Base-by-base conservation (phyloP, 306 rosid genomes). In the Canavalia gladiata region DNA sequence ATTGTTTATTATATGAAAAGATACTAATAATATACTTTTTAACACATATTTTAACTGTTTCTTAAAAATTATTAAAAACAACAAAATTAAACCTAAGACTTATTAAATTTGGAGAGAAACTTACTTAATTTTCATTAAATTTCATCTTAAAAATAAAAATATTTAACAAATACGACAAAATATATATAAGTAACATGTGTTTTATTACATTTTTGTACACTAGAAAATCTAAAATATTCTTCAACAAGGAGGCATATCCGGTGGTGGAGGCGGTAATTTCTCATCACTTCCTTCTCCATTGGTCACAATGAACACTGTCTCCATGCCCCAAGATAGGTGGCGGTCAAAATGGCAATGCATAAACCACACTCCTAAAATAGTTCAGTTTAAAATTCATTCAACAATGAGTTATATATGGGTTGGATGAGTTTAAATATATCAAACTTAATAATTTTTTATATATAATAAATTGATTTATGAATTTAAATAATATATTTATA, bases 231-330 rank as follows among this genome's bases (percentile, higher is more conserved):
- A 37, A 2, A 49, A 72, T 30, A 6, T 56, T 79, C 35, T 74
- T 87, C 77, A 90, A 81, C 92, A 92, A 0, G 77, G 85, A 0
- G 94, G 94, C 92, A 92, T 87, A 64, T 87, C 84, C 2, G 88
- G 70, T 11, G 91, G 94, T 31, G 88, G 92, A 29, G 90, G 89
- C 2, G 56, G 39, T 39, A 90, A 6, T 76, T 41, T 65, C 35
- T 67, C 68, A 2, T 63, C 28, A 7, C n/a, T 7, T 34, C 58
- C 6, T 18, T 81, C 28, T 18, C 97, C 94, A 72, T 80, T 50
- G 37, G 9, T 50, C 65, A 80, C 84, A 62, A 80, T 62, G 2
- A 80, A 5, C 78, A 80, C 78, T 0, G 84, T 80, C 2, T 80
- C 66, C 84, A 80, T 80, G 28, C 84, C 84, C 84, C 84, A 80